A percentile compares a stretch with the other conserved stretches of the same genome.
phyloP scores from a whole-genome alignment of 2,329 filamentous ascomycete genomes.

The Fusarium tjaetaba region DNA sequence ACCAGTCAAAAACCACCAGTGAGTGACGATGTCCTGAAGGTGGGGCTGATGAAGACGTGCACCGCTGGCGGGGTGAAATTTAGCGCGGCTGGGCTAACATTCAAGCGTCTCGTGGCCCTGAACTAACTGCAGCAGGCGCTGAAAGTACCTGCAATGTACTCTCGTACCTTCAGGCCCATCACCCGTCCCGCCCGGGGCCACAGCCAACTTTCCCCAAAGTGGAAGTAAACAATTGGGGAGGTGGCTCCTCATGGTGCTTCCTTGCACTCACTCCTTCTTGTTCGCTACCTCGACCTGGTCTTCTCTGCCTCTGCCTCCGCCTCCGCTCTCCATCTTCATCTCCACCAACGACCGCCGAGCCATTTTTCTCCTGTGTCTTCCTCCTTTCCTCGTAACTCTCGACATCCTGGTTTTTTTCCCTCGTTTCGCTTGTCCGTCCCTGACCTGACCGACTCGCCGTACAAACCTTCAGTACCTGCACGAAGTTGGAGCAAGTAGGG shows the following conservation, averaged over 20 bases:
- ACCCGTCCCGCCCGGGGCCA: constrained; percentile 36
- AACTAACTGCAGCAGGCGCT: not conserved
- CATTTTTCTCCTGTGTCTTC: constrained; percentile 28
- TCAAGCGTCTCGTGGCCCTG: constrained; percentile 26
- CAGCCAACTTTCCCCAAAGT: constrained; percentile 37
- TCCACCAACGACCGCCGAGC: constrained; percentile 29
- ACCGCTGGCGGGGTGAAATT: constrained; percentile 8
- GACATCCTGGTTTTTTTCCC: constrained; percentile 33
- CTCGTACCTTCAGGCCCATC: constrained; percentile 2
- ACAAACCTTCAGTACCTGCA: constrained; percentile 23
- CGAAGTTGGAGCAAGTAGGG: not conserved
- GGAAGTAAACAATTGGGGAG: constrained; percentile 40
- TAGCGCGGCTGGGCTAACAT: constrained; percentile 12
- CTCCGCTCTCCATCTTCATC: constrained; percentile 25
- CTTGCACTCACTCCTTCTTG: constrained; percentile 17
- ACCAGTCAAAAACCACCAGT: constrained; percentile 34
- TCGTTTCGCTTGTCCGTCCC: constrained; percentile 12
- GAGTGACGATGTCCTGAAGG: constrained; percentile 14
- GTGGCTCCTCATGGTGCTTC: not conserved
- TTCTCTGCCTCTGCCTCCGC: constrained; percentile 11
- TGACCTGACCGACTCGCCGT: not conserved
- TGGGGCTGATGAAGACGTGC: constrained; percentile 6
- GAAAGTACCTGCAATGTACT: constrained; percentile 34
- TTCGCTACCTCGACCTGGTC: constrained; percentile 23
- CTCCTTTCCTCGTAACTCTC: constrained; percentile 24